These are phyloP conservation scores for Colletotrichum phormii DNA, from an alignment of 2,329 filamentous ascomycete genomes.

Conservation along the genomic window DNA sequence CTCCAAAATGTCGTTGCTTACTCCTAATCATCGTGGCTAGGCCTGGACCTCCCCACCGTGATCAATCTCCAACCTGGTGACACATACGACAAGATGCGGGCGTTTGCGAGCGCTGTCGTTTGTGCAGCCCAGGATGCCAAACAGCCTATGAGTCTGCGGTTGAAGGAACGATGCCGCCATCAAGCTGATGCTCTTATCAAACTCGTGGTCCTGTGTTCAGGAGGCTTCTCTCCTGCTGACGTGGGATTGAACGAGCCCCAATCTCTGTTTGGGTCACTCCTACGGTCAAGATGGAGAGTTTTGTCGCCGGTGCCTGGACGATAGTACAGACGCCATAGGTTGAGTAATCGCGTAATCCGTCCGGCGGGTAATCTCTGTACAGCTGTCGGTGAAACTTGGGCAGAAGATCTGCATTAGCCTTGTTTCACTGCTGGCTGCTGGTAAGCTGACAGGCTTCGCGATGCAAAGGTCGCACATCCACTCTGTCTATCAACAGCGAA, in stretches of 20 bases:
- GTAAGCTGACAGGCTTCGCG: slow-evolving; percentile 26
- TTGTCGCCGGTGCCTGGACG: background rate
- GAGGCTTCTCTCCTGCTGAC: slow-evolving; percentile 10
- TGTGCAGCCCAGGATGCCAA: background rate
- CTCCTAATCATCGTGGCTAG: background rate
- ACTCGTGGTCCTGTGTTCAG: background rate
- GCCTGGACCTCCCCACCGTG: background rate
- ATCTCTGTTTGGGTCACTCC: background rate
- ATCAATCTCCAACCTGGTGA: background rate
- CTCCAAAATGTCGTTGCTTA: background rate
- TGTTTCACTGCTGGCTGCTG: background rate
- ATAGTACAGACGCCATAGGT: background rate
- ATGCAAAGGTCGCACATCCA: background rate
- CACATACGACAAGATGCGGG: background rate
- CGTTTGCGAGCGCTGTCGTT: background rate
- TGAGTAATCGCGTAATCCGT: background rate
- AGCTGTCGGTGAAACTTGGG: background rate
- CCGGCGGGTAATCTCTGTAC: background rate
- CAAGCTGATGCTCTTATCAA: background rate
- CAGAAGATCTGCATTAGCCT: slow-evolving; percentile 10
- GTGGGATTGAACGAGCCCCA: slow-evolving; percentile 1
- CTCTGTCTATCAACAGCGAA: background rate
- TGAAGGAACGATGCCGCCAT: background rate
- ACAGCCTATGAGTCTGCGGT: background rate
- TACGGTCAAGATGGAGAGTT: background rate